phyloP scores from a whole-genome alignment of 2,329 filamentous ascomycete species.

The Fusarium camptoceras region DNA sequence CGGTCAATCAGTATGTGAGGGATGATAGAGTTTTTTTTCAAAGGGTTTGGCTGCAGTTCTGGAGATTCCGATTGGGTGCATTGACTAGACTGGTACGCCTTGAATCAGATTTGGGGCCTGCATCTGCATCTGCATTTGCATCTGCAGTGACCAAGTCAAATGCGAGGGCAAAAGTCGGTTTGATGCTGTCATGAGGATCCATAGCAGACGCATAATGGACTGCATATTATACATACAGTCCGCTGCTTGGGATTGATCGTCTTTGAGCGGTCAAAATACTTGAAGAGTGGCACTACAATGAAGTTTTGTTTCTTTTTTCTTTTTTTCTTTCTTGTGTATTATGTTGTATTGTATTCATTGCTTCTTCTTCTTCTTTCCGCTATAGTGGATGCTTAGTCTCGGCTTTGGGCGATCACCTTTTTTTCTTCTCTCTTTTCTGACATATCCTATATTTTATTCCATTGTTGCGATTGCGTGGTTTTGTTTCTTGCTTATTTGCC shows the following conservation, averaged over 20 bases:
- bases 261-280: slow-evolving; percentile 1
- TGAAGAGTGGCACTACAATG: not conserved
- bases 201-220: slow-evolving; percentile 13
- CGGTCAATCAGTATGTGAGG: slow-evolving; percentile 23
- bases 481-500: slow-evolving; percentile 1
- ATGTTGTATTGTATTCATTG: slow-evolving; percentile 1
- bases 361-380: slow-evolving; percentile 15
- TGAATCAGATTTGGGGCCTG: slow-evolving; percentile 10
- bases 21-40: slow-evolving; percentile 10
- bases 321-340: slow-evolving; percentile 5
- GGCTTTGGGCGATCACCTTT: not conserved
- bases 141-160: slow-evolving; percentile 1
- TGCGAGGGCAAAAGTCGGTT: slow-evolving; percentile 6
- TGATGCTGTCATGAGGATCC: slow-evolving; percentile 14
- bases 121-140: not conserved
- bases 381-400: not conserved
- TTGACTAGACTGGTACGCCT: slow-evolving; percentile 35
- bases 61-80: slow-evolving; percentile 17
- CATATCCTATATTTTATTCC: not conserved
- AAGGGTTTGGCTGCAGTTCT: slow-evolving; percentile 5
- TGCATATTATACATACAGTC: slow-evolving; percentile 1
- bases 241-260: slow-evolving; percentile 16
- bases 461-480: not conserved
- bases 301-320: not conserved
- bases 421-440: not conserved